Evolutionary conservation across 1,284 basidiomycete species (phyloP).

Genomic region (Sparassis latifolia): DNA sequence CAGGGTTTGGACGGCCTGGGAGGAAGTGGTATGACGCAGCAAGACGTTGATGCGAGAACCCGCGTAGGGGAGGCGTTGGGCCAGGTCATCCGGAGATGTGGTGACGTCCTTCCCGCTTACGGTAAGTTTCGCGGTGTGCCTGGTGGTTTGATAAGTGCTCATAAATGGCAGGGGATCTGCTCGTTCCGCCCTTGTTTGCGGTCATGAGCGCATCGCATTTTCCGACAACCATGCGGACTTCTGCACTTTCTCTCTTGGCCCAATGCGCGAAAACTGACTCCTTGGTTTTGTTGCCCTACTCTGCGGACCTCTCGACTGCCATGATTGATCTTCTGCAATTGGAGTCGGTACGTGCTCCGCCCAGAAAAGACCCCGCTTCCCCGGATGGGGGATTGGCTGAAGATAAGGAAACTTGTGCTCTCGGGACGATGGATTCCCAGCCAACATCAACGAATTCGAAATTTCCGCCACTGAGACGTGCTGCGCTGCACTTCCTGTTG

Average conservation of each 20-base stretch:
- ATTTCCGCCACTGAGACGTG: constrained; percentile 75
- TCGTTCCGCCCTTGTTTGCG: constrained; percentile 67
- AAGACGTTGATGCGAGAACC: constrained; percentile 74
- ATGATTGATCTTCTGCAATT: constrained; percentile 78
- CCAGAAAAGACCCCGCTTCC: constrained; percentile 5
- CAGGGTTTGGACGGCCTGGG: constrained; percentile 45
- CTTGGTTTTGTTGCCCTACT: constrained; percentile 58
- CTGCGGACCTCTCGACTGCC: constrained; percentile 51
- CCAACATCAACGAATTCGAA: constrained; percentile 56
- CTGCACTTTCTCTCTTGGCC: constrained; percentile 77
- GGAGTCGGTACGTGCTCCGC: constrained; percentile 44
- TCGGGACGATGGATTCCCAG: constrained; percentile 41
- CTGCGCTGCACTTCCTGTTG: constrained; percentile 75
- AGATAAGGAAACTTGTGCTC: constrained; percentile 3
- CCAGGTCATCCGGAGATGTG: constrained; percentile 72
- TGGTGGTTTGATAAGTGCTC: neutral
- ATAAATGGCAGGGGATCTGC: constrained; percentile 44
- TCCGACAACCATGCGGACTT: constrained; percentile 73
- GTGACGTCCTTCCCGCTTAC: constrained; percentile 62
- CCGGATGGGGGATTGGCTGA: constrained; percentile 2
- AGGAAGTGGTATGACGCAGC: constrained; percentile 42
- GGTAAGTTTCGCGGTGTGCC: constrained; percentile 39
- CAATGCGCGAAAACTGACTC: constrained; percentile 64
- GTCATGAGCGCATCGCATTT: constrained; percentile 52
- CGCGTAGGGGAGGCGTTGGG: constrained; percentile 86